These are phyloP conservation scores for Colletotrichum karsti DNA, from an alignment of 2,329 filamentous ascomycete species.

Conservation along the genomic window DNA sequence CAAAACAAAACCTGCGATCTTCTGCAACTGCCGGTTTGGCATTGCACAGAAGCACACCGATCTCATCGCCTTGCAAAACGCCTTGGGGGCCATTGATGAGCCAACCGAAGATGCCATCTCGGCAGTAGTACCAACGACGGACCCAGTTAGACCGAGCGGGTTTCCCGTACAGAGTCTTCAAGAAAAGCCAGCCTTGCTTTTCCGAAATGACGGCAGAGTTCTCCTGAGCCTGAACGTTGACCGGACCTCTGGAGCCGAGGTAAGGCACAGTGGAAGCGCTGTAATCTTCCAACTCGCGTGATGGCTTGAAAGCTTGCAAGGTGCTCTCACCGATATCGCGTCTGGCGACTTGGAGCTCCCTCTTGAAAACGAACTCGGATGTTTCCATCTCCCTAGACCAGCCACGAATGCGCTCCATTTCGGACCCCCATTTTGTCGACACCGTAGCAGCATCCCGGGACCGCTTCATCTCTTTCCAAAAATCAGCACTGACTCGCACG, in stretches of 20 bases:
- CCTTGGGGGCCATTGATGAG: slow-evolving; percentile 84
- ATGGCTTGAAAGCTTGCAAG: slow-evolving; percentile 77
- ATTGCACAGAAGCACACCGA: slow-evolving; percentile 92
- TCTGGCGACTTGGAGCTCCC: slow-evolving; percentile 81
- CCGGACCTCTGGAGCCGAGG: slow-evolving; percentile 75
- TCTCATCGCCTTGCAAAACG: slow-evolving; percentile 95
- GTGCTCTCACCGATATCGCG: slow-evolving; percentile 84
- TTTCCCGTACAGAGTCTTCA: slow-evolving; percentile 84
- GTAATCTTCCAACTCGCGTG: slow-evolving; percentile 93
- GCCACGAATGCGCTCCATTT: slow-evolving; percentile 91
- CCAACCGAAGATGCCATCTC: slow-evolving; percentile 96
- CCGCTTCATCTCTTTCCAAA: slow-evolving; percentile 86
- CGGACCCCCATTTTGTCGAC: slow-evolving; percentile 74
- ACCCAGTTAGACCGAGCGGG: slow-evolving; percentile 91
- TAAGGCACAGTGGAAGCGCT: slow-evolving; percentile 89
- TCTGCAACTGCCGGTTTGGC: slow-evolving; percentile 91
- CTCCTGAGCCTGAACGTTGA: slow-evolving; percentile 66
- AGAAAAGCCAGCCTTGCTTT: slow-evolving; percentile 95
- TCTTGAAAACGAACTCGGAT: slow-evolving; percentile 83
- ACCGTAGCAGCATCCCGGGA: slow-evolving; percentile 72
- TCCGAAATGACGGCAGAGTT: slow-evolving; percentile 66
- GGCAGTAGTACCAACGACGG: slow-evolving; percentile 93
- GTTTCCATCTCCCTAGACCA: slow-evolving; percentile 96
- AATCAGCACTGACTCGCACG: slow-evolving; percentile 83
- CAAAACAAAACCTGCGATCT: slow-evolving; percentile 95